A percentile compares a stretch with the other conserved stretches of the same genome.
phyloP scores from a whole-genome alignment of 148 eudicot species.

The Vaccinium vitisidaea region DNA sequence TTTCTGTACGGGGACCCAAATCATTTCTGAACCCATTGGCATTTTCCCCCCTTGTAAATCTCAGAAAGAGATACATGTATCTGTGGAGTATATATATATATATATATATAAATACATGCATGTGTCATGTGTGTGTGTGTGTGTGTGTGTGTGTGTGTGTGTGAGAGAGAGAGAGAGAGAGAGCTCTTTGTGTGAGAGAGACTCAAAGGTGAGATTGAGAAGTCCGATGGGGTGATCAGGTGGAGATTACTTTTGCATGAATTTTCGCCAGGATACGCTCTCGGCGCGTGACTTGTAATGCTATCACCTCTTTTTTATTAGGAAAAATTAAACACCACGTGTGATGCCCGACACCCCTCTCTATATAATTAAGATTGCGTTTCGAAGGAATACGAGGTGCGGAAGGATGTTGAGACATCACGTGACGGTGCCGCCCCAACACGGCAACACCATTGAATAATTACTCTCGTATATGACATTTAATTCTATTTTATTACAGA shows the following conservation, averaged over 20 bases:
- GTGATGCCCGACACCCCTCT: too few relatives aligned
- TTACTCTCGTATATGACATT: too few relatives aligned
- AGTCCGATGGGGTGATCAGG: slow-evolving; percentile 4
- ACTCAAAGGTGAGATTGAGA: slow-evolving; percentile 11
- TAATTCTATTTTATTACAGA: too few relatives aligned
- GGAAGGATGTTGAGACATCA: too few relatives aligned
- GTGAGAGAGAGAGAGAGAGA: slow-evolving; percentile 5
- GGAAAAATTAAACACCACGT: not conserved
- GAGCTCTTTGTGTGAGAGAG: slow-evolving; percentile 21
- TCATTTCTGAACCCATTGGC: slow-evolving; percentile 56
- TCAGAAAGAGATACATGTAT: not conserved
- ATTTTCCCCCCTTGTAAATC: not conserved
- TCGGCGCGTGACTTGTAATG: slow-evolving; percentile 4
- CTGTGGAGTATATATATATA: not conserved
- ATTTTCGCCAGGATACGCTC: slow-evolving; percentile 26
- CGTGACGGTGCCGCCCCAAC: too few relatives aligned
- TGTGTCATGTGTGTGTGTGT: not conserved
- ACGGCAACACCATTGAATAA: too few relatives aligned
- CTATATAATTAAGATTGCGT: too few relatives aligned
- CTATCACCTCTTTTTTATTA: not conserved
- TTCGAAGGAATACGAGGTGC: too few relatives aligned
- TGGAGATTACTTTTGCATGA: slow-evolving; percentile 25
- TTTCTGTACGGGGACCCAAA: slow-evolving; percentile 45
- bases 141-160: too few relatives aligned
- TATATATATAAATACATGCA: not conserved